Base-by-base conservation (phyloP, 2,329 filamentous ascomycete species). In the Sarocladium oryzae region DNA sequence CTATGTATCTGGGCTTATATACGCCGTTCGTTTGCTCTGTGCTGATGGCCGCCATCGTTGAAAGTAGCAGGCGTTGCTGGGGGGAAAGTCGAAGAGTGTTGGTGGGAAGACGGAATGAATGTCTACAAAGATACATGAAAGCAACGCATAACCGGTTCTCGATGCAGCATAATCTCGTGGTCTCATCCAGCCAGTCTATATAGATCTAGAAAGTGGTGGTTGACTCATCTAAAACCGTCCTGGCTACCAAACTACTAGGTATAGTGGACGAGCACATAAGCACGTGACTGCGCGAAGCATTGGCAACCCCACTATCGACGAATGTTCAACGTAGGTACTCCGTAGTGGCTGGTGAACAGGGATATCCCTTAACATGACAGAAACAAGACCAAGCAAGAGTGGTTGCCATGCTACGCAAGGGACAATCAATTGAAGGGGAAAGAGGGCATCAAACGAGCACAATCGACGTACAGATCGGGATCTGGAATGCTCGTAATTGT, bases 1-100 rank as follows among this genome's bases (percentile, higher is more conserved):
- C 81, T 55, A 84, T 77, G 59, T 82, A 85, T 61, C 79, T 72
- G 10, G 79, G 78, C 11, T 54, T 59, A 53, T 69, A 68, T 36
- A 54, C 35, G 13, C 32, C 46, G 20, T 36, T 24, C 15, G 13
- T 24, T 18, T 48, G 43, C 16, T 32, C 26, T 48, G 28, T 8
- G 20, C n/a, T 10, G 23, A 9, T 28, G 11, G 43, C 43, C 8
- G 43, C 43, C 43, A 48, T 48, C 10, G 43, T 33, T 8, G 18
- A 4, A 16, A 48, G 21, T 4, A 10, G 26, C 13, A 15, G 16
- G 11, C 9, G 4, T 15, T 20, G 43, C 20, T 18, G 9, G 3
- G 28, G 43, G n/a, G 28, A n/a, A 26, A 33, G 11, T 33, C 24
- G 43, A 48, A 33, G 16, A n/a, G 21, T 28, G n/a, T 13, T 32